phyloP scores from a whole-genome alignment of 495 filamentous ascomycete species.

The Talaromyces trachyspermus region DNA sequence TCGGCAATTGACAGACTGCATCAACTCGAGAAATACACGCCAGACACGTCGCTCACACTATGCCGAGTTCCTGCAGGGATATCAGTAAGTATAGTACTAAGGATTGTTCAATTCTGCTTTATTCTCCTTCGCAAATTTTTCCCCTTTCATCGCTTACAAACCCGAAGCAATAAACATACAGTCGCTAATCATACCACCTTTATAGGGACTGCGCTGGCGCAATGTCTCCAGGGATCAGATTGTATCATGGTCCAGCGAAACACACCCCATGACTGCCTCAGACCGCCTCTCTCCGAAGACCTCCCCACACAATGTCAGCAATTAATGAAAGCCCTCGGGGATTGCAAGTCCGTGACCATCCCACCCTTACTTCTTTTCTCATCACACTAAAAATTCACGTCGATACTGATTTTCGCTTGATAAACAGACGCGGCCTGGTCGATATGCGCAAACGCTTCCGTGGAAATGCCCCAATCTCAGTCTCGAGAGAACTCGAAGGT shows the following conservation, averaged over 20 bases:
- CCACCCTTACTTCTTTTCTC: background rate
- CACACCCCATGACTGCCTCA: conserved; percentile 78
- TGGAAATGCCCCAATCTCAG: conserved; percentile 80
- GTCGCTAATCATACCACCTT: background rate
- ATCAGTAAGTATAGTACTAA: conserved; percentile 57
- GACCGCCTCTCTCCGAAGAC: conserved; percentile 64
- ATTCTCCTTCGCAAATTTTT: conserved; percentile 3
- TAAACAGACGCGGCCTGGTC: conserved; percentile 67
- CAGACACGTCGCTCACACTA: too few relatives aligned
- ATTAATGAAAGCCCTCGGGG: conserved; percentile 80
- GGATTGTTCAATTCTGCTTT: background rate
- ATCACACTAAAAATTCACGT: background rate
- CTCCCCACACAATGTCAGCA: conserved; percentile 87
- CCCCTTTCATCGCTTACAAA: conserved; percentile 5
- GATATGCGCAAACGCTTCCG: conserved; percentile 99
- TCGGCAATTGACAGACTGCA: too few relatives aligned
- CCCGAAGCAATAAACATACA: conserved; percentile 8
- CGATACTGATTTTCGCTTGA: conserved; percentile 8
- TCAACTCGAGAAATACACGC: too few relatives aligned
- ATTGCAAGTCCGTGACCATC: conserved; percentile 63
- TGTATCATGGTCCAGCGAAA: conserved; percentile 90
- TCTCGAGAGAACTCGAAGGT: conserved; percentile 53
- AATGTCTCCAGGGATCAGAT: conserved; percentile 91
- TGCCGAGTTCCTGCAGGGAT: conserved; percentile 96
- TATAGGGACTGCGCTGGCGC: conserved; percentile 78